These are phyloP conservation scores for Cetradonia linearis DNA, from an alignment of 495 filamentous ascomycete genomes.

Conservation along the genomic window DNA sequence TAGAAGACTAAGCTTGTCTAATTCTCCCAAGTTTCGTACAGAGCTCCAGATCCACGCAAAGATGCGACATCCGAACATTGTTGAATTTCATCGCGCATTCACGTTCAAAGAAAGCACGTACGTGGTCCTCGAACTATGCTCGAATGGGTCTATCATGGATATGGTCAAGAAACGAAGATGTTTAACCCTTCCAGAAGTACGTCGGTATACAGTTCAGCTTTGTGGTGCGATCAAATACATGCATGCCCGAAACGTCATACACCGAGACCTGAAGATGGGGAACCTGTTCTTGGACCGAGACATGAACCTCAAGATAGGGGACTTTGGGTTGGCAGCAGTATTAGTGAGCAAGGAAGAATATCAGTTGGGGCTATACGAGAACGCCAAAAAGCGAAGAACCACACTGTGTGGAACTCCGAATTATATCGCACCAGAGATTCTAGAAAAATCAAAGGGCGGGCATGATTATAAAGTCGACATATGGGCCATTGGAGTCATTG, in stretches of 20 bases:
- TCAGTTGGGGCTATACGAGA: slow-evolving; percentile 31
- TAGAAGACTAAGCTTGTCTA: slow-evolving; percentile 1
- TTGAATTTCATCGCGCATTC: slow-evolving; percentile 90
- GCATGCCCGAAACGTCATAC: slow-evolving; percentile 87
- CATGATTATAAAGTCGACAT: slow-evolving; percentile 92
- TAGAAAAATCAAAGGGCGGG: slow-evolving; percentile 74
- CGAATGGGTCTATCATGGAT: slow-evolving; percentile 96
- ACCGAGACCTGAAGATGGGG: slow-evolving; percentile 94
- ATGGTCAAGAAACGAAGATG: slow-evolving; percentile 85
- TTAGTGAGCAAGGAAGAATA: slow-evolving; percentile 77
- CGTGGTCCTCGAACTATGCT: slow-evolving; percentile 86
- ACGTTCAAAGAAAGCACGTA: slow-evolving; percentile 81
- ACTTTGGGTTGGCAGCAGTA: slow-evolving; percentile 94
- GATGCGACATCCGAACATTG: slow-evolving; percentile 88
- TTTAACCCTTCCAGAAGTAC: slow-evolving; percentile 80
- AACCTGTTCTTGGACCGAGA: slow-evolving; percentile 92
- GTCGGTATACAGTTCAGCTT: slow-evolving; percentile 86
- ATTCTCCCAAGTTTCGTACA: slow-evolving; percentile 69
- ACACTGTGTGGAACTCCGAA: slow-evolving; percentile 97
- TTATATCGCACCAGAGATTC: slow-evolving; percentile 95
- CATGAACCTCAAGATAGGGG: slow-evolving; percentile 97
- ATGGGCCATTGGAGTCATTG: slow-evolving; percentile 94
- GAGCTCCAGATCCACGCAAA: slow-evolving; percentile 98
- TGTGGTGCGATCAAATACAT: slow-evolving; percentile 95
- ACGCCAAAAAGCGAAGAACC: slow-evolving; percentile 46